Evolutionary conservation across 108 stramenopile genomes (phyloP).

Genomic region (Discostella pseudostelligera): DNA sequence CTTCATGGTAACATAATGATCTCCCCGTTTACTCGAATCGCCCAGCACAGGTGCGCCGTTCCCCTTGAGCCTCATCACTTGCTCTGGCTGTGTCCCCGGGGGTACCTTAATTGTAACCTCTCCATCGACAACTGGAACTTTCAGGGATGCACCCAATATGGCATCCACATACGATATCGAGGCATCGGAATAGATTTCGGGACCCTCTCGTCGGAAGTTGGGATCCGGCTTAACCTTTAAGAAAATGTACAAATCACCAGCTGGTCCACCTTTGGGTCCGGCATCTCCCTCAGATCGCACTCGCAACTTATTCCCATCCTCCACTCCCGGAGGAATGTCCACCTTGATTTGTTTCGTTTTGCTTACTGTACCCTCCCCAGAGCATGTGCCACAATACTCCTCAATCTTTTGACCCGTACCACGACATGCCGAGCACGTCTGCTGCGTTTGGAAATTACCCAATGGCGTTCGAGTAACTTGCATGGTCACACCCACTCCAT

Average conservation of each 20-base stretch:
- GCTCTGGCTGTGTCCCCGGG: conserved; percentile 95
- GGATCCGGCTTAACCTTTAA: conserved; percentile 90
- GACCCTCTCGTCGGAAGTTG: conserved; percentile 90
- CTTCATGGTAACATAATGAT: conserved; percentile 95
- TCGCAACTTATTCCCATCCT: conserved; percentile 94
- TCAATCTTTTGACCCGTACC: conserved; percentile 91
- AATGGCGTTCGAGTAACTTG: conserved; percentile 94
- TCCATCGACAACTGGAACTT: conserved; percentile 92
- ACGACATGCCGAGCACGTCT: conserved; percentile 91
- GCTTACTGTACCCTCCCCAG: conserved; percentile 87
- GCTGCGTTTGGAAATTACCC: conserved; percentile 95
- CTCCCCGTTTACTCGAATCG: conserved; percentile 78
- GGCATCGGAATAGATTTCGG: conserved; percentile 91
- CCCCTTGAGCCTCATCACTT: conserved; percentile 91
- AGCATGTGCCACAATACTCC: conserved; percentile 93
- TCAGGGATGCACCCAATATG: conserved; percentile 90
- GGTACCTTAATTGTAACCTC: conserved; percentile 96
- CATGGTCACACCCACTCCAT: conserved; percentile 88
- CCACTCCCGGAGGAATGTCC: conserved; percentile 93
- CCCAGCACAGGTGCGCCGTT: conserved; percentile 90
- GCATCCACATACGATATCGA: conserved; percentile 91
- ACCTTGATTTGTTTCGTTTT: conserved; percentile 97
- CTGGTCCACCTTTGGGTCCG: conserved; percentile 90
- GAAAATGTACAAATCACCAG: conserved; percentile 96
- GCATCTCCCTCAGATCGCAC: conserved; percentile 96